Percentiles rank a stretch among this genome's conserved stretches.
Evolutionary conservation across 345 rosid genomes (phyloP).

Genomic region (Linum trigynum): DNA sequence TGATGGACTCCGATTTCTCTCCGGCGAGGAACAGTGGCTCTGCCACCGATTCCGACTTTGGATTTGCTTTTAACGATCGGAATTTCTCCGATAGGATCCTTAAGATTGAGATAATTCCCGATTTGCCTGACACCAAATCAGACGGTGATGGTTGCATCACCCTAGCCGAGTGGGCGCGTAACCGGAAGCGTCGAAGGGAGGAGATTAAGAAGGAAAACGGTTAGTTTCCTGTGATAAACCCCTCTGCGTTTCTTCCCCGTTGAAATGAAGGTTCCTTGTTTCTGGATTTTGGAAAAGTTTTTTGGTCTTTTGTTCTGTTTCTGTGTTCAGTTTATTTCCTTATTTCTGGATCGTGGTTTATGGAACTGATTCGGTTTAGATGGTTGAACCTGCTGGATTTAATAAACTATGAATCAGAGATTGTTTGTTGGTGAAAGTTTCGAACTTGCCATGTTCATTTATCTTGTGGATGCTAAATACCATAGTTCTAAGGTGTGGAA

Average conservation of each 20-base stretch:
- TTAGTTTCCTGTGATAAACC: neutral
- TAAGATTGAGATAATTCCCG: slow-evolving; percentile 53
- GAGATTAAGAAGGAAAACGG: slow-evolving; percentile 42
- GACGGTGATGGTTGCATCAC: slow-evolving; percentile 41
- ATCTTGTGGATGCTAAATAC: no score
- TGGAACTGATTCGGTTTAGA: neutral
- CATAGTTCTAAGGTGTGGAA: neutral
- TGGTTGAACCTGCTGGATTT: no score
- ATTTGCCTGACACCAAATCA: slow-evolving; percentile 31
- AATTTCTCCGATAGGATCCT: slow-evolving; percentile 74
- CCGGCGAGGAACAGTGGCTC: slow-evolving; percentile 12
- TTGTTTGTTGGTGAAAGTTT: no score
- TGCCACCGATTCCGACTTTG: slow-evolving; percentile 44
- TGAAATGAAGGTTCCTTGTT: neutral
- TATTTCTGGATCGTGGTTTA: neutral
- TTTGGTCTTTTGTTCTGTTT: neutral
- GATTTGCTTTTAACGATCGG: slow-evolving; percentile 68
- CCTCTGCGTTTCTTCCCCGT: neutral
- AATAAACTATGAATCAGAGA: no score
- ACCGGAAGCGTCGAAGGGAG: slow-evolving; percentile 65
- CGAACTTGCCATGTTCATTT: no score
- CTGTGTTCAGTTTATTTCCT: neutral
- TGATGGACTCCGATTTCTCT: slow-evolving; percentile 40
- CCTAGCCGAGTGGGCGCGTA: slow-evolving; percentile 57
- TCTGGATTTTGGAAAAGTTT: neutral